Conservation (phyloP, 106 monocot genomes). For the Dioscorea alata region DNA sequence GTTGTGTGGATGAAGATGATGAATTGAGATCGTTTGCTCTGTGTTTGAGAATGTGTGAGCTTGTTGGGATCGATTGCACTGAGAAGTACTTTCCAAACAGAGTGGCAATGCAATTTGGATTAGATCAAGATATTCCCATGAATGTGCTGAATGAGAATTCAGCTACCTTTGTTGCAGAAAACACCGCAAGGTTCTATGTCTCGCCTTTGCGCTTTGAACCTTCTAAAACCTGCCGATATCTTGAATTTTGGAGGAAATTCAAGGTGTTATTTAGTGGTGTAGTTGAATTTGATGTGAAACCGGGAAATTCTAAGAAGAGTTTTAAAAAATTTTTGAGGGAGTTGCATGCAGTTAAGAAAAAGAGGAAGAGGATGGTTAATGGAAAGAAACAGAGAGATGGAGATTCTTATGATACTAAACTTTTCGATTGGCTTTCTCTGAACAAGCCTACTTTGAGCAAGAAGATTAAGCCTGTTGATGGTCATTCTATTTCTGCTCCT, state of each 20-base stretch:
- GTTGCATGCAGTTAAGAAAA: no score
- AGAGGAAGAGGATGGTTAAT: no score
- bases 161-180: conserved; percentile 25
- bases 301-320: not conserved
- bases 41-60: conserved; percentile 40
- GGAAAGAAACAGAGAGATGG: conserved; percentile 8
- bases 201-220: conserved; percentile 44
- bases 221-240: conserved; percentile 30
- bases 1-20: conserved; percentile 13
- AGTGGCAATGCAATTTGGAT: conserved; percentile 75
- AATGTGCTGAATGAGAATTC: conserved; percentile 21
- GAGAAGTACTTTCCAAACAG: conserved; percentile 62
- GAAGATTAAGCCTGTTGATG: not conserved
- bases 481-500: not conserved
- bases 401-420: conserved; percentile 9
- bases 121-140: conserved; percentile 65
- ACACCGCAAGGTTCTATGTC: conserved; percentile 27
- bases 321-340: conserved; percentile 1
- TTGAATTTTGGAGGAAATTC: conserved; percentile 32
- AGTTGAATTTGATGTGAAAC: not conserved
- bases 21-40: conserved; percentile 27
- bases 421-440: conserved; percentile 10
- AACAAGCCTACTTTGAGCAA: not conserved
- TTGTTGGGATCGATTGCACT: conserved; percentile 50
- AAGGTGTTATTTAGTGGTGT: conserved; percentile 2